Conservation (phyloP, 768 basidiomycete genomes). For the Hygrocybe punicea region DNA sequence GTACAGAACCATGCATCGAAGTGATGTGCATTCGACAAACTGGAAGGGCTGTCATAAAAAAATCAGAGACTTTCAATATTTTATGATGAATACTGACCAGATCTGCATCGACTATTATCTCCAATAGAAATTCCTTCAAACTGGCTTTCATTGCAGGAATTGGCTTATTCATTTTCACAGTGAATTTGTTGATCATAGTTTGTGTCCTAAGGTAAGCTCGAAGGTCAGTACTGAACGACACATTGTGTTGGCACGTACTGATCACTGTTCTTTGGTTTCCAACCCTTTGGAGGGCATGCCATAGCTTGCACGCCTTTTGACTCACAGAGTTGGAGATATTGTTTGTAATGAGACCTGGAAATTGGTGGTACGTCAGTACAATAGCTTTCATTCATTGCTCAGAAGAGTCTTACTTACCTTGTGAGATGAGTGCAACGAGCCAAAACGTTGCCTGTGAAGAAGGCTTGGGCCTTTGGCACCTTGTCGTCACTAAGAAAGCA, state of each 20-base stretch:
- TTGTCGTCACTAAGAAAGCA: background rate
- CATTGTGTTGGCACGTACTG: too few relatives aligned
- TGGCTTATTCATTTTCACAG: slow-evolving; percentile 3
- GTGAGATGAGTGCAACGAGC: slow-evolving; percentile 9
- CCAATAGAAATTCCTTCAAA: slow-evolving; percentile 15
- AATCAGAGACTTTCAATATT: too few relatives aligned
- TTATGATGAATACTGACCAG: slow-evolving; percentile 13
- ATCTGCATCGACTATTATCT: slow-evolving; percentile 17
- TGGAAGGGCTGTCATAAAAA: slow-evolving; percentile 21
- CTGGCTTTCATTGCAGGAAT: slow-evolving; percentile 10
- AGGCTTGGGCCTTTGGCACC: slow-evolving; percentile 1
- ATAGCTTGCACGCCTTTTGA: slow-evolving; percentile 5
- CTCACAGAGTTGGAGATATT: slow-evolving; percentile 8
- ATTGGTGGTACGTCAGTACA: too few relatives aligned
- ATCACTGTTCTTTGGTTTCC: slow-evolving; percentile 4
- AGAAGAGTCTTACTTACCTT: too few relatives aligned
- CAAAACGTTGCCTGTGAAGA: slow-evolving; percentile 13
- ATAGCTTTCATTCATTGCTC: too few relatives aligned
- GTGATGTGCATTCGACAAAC: slow-evolving; percentile 12
- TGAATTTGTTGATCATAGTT: too few relatives aligned
- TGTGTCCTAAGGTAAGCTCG: too few relatives aligned
- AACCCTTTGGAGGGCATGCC: slow-evolving; percentile 10
- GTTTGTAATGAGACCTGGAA: slow-evolving; percentile 11
- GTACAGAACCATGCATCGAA: slow-evolving; percentile 6
- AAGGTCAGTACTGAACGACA: too few relatives aligned